Evolutionary conservation across 2,329 filamentous ascomycete genomes (phyloP).

Genomic region (Teratosphaeria epicoccoides): DNA sequence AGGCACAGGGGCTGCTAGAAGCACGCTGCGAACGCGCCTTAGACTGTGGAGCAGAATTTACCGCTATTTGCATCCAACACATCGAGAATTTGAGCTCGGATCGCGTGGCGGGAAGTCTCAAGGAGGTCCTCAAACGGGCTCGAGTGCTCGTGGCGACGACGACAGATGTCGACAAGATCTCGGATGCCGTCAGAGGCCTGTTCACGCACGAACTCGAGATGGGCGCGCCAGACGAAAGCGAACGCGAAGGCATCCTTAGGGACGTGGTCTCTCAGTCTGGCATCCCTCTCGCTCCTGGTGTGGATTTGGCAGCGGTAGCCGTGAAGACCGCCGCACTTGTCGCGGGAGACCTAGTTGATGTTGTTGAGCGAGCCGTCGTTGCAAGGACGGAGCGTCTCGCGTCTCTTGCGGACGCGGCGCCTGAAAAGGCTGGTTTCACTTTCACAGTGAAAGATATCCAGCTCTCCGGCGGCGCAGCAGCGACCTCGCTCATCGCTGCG

Average conservation of each 20-base stretch:
- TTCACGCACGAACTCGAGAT: constrained; percentile 96
- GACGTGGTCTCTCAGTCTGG: constrained; percentile 67
- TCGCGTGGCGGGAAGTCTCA: constrained; percentile 73
- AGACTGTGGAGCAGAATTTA: constrained; percentile 74
- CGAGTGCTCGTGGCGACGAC: constrained; percentile 87
- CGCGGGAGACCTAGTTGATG: constrained; percentile 81
- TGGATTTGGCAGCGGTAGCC: constrained; percentile 75
- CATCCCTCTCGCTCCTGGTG: constrained; percentile 67
- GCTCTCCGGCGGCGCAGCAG: constrained; percentile 70
- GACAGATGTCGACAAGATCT: constrained; percentile 87
- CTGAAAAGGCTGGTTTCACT: constrained; percentile 14
- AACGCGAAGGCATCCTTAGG: constrained; percentile 76
- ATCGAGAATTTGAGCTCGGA: constrained; percentile 86
- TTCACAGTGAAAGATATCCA: constrained; percentile 69
- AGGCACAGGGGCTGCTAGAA: constrained; percentile 83
- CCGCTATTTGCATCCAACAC: constrained; percentile 75
- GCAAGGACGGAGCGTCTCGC: constrained; percentile 69
- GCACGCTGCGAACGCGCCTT: constrained; percentile 80
- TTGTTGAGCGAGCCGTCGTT: constrained; percentile 78
- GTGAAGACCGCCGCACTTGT: constrained; percentile 94
- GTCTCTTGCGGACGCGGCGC: constrained; percentile 47
- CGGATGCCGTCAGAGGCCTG: constrained; percentile 76
- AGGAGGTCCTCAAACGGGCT: constrained; percentile 68
- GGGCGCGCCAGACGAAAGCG: constrained; percentile 80
- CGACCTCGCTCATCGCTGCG: constrained; percentile 64